Percentiles rank a stretch among this genome's conserved stretches.
phyloP scores from a whole-genome alignment of 345 rosid species.

The Orychophragmus violaceus region DNA sequence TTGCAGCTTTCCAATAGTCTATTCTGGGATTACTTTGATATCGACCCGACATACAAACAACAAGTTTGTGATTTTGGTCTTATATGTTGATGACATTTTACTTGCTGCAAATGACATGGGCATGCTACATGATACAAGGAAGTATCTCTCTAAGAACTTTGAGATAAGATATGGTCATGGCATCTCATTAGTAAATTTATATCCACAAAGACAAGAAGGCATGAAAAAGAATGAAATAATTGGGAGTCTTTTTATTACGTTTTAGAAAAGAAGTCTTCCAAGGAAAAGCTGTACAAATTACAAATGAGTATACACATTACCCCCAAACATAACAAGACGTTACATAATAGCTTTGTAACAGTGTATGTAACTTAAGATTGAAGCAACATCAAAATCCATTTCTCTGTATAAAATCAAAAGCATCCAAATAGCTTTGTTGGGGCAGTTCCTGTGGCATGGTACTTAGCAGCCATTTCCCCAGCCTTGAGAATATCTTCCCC shows the following conservation, averaged over 20 bases:
- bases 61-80: too few relatives aligned
- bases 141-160: too few relatives aligned
- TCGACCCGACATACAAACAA: too few relatives aligned
- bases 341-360: not conserved
- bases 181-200: too few relatives aligned
- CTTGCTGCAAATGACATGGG: too few relatives aligned
- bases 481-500: constrained; percentile 89
- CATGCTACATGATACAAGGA: too few relatives aligned
- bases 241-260: not conserved
- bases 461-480: constrained; percentile 78
- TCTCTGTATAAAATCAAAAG: not conserved
- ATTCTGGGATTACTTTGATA: too few relatives aligned
- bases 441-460: constrained; percentile 63
- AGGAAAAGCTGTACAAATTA: not conserved
- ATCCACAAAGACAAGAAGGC: too few relatives aligned
- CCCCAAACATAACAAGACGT: not conserved
- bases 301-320: not conserved
- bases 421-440: constrained; percentile 57
- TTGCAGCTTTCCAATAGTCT: too few relatives aligned
- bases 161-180: too few relatives aligned
- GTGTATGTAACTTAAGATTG: not conserved
- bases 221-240: too few relatives aligned
- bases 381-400: not conserved
- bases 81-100: too few relatives aligned
- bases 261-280: not conserved